Conservation (phyloP, 169 alveolate genomes). For the Cystoisospora suis region DNA sequence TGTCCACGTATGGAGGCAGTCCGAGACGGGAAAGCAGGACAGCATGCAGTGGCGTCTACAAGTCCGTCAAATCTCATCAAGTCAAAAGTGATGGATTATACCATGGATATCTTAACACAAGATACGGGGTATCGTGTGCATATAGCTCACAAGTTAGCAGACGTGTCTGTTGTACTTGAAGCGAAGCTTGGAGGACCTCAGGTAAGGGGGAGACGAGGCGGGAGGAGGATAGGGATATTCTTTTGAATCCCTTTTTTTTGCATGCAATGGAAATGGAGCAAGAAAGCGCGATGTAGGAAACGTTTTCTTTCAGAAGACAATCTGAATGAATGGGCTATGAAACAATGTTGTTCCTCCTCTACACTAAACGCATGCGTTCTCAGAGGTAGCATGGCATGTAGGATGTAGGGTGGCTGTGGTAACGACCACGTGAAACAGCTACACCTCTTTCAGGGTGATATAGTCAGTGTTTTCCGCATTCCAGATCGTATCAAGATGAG, state of each 20-base stretch:
- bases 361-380: no score
- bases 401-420: no score
- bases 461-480: no score
- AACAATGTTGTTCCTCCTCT: no score
- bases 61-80: constrained; percentile 10
- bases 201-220: background rate
- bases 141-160: background rate
- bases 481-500: no score
- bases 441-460: no score
- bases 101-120: background rate
- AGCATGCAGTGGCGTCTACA: background rate
- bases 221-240: no score
- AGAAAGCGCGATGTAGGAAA: background rate
- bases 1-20: background rate
- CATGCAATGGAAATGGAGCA: background rate
- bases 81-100: background rate
- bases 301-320: no score
- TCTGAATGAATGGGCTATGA: no score
- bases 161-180: background rate
- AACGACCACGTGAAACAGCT: no score
- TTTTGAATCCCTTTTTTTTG: no score
- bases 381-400: no score
- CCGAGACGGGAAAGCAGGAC: background rate
- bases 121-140: background rate
- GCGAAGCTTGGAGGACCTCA: constrained; percentile 27